phyloP scores from a whole-genome alignment of 257 asterid species.

The Petrea volubilis region DNA sequence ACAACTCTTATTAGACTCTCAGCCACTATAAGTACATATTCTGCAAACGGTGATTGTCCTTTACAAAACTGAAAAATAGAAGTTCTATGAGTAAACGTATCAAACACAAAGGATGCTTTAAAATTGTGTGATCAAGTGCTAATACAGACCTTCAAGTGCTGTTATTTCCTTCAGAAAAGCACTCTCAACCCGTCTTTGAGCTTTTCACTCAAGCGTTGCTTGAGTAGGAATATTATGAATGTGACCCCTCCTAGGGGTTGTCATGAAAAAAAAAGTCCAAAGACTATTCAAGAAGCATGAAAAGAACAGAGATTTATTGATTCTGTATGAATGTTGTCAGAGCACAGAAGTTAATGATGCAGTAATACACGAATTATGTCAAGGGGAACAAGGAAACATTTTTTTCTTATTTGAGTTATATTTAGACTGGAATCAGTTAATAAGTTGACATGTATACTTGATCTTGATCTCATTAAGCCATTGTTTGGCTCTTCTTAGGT shows the following conservation, averaged over 20 bases:
- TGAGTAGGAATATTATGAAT: neutral
- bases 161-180: neutral
- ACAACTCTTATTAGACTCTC: constrained; percentile 5
- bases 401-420: neutral
- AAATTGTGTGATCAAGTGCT: neutral
- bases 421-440: neutral
- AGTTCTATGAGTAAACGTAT: too few species aligned
- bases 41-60: neutral
- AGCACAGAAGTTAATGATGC: neutral
- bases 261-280: neutral
- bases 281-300: neutral
- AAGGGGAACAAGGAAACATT: neutral
- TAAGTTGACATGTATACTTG: neutral
- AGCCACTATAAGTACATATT: neutral
- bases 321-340: neutral
- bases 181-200: neutral
- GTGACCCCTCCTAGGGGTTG: neutral
- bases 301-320: neutral
- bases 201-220: neutral
- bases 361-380: neutral
- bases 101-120: neutral
- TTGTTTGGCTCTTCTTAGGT: neutral
- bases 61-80: neutral
- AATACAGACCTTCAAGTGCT: neutral
- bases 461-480: neutral